Base-by-base conservation (phyloP, 805 yeast genomes). In the Cyberlindnera euphorbiae region DNA sequence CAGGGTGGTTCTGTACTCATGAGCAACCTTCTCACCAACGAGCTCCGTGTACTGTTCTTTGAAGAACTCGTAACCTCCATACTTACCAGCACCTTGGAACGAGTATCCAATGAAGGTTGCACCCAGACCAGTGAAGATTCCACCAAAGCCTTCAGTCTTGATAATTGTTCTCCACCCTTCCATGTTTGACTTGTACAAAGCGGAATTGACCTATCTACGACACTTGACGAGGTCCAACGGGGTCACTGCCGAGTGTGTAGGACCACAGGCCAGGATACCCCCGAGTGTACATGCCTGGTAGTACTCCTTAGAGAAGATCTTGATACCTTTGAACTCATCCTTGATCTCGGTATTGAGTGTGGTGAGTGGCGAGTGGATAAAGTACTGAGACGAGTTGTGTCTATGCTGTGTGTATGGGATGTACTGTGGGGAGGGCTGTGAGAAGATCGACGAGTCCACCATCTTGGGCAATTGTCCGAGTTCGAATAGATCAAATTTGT, bases 41-140 rank as follows among this genome's bases (percentile, higher is more conserved):
- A 75, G 38, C 53, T 77, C 75, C 36, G 80, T 63, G 62, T 88
- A 90, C 40, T 74, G 69, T 64, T 82, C 77, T 66, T 90, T 90
- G 75, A 90, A 90, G 52, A 68, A 73, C 64, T 90, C 97, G 64
- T 93, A 90, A 59, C 88, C 79, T 21, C 98, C 98, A 63, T 90
- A 90, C 64, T 90, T 90, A 53, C 96, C 96, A 33, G 96, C 95
- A 53, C 98, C 97, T 66, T 90, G 98, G 54, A 89, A 67, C 7
- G 96, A 82, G 64, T 93, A 90, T 17, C 97, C 97, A 42, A 89
- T 70, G 43, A 82, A 76, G 4, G 97, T 93, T 32, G 97, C 96
- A 26, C 95, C 93, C 46, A 87, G 58, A 53, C 97, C 97, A 8
- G 94, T 82, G 64, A 75, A 85, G 35, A 90, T 66, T 26, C 86